Conservation (phyloP, 176 grass and related monocot genomes). For the Panicum miliaceum region DNA sequence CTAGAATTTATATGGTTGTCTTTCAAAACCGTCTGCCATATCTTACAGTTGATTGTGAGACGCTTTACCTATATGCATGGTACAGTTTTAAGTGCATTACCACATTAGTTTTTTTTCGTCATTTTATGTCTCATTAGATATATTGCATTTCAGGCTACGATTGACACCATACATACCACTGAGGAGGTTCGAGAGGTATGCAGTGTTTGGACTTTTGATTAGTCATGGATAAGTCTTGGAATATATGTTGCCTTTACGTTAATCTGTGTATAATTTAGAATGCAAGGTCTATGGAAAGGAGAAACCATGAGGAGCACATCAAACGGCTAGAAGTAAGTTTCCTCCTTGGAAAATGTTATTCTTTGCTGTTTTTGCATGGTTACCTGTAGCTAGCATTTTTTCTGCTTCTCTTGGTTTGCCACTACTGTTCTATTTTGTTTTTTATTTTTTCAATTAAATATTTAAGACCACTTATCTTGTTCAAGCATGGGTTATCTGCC, state of each 20-base stretch:
- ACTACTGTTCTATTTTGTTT: not conserved
- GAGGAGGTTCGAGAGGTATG: constrained; percentile 90
- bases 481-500: not conserved
- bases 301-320: constrained; percentile 73
- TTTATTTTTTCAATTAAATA: not conserved
- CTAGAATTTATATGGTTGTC: not conserved
- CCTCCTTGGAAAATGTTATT: not conserved
- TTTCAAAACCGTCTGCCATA: not conserved
- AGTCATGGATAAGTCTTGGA: constrained; percentile 18
- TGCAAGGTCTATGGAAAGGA: constrained; percentile 75
- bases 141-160: constrained; percentile 65
- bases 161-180: constrained; percentile 82
- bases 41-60: not conserved
- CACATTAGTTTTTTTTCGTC: not conserved
- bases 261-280: constrained; percentile 61
- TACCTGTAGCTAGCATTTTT: not conserved
- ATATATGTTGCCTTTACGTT: constrained; percentile 40
- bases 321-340: constrained; percentile 80
- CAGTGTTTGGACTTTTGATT: constrained; percentile 18
- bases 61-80: not conserved
- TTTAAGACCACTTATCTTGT: not conserved
- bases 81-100: not conserved
- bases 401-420: not conserved
- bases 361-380: not conserved
- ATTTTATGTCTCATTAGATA: not conserved